phyloP scores from a whole-genome alignment of 2,329 filamentous ascomycete genomes.

The Claviceps sorghi region DNA sequence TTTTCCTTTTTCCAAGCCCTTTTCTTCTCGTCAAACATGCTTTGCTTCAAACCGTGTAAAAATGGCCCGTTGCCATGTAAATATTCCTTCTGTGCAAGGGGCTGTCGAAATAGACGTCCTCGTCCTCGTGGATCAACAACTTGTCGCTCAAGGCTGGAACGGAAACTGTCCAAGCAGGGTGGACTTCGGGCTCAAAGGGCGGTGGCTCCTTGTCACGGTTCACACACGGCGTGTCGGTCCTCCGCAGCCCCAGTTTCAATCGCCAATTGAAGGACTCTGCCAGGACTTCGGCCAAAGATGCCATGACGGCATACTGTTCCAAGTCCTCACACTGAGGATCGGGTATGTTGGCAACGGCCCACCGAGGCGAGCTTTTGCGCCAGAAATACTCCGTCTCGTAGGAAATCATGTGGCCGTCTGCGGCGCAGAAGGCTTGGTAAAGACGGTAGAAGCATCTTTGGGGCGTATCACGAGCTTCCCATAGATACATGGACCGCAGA shows the following conservation, averaged over 20 bases:
- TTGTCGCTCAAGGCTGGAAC: conserved; percentile 2
- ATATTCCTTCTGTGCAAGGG: conserved; percentile 7
- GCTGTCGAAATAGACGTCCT: conserved; percentile 3
- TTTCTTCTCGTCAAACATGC: not conserved
- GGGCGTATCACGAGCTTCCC: conserved; percentile 13
- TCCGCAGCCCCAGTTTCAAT: conserved; percentile 10
- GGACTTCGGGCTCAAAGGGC: conserved; percentile 2
- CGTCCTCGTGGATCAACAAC: conserved; percentile 2
- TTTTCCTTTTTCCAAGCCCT: not conserved
- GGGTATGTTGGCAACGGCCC: conserved; percentile 8
- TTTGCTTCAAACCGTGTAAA: conserved; percentile 8
- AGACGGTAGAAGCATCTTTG: conserved; percentile 14
- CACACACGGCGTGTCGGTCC: conserved; percentile 2
- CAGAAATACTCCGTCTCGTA: conserved; percentile 17
- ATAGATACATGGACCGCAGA: conserved; percentile 8
- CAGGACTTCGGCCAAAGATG: conserved; percentile 11
- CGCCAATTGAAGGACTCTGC: conserved; percentile 14
- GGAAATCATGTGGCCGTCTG: conserved; percentile 11
- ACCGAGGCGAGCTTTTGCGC: conserved; percentile 9
- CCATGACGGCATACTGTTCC: conserved; percentile 13
- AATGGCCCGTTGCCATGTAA: conserved; percentile 5
- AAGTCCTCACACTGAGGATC: conserved; percentile 9
- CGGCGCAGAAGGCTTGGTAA: conserved; percentile 15
- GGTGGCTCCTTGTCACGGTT: conserved; percentile 1
- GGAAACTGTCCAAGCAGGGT: conserved; percentile 4